Evolutionary conservation across 129 eudicot species (phyloP), one percentile per base, ranked within the genome.

Genomic region (Tanacetum coccineum): DNA sequence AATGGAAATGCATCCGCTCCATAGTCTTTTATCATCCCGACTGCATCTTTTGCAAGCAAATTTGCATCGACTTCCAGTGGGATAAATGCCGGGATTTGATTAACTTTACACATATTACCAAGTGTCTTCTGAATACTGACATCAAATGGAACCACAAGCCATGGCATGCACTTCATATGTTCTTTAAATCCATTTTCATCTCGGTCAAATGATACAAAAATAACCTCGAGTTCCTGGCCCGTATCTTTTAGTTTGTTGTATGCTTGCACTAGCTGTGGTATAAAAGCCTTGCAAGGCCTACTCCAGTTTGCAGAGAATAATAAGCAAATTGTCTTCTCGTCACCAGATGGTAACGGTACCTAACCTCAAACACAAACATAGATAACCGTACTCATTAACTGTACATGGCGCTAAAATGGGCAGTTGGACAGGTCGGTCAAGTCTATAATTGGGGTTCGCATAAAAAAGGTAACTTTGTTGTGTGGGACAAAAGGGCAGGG

Each of bases 241-340:
- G 56, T 19, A 12, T 72, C 73, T 56, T 70, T 70, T 39, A 82
- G 67, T 4, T 64, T 0, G 62, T 79, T 56, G 70, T 82, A 82
- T 8, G 76, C 54, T 75, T 78, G 83, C 55, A 79, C 56, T 2
- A 82, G 66, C 36, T 74, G 78, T 4, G 87, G 81, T 42, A 72
- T 71, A 51, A 82, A 78, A 26, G 83, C 76, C 11, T 57, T 78
- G 57, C 87, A 82, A 28, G 83, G 87, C 45, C 83, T 75, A 78
- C 87, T 78, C 87, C 87, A 82, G 59, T 62, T 82, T 57, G 87
- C 87, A 10, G 87, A 78, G 63, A 82, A 82, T 47, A 78, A 71
- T 54, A 82, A 78, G 68, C 87, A 82, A n/a, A 79, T 46, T 68
- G 69, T 79, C 67, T 71, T 82, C 28, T 72, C 72, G 51, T 70